phyloP scores from a whole-genome alignment of 306 rosid genomes.

The Vigna mungo region DNA sequence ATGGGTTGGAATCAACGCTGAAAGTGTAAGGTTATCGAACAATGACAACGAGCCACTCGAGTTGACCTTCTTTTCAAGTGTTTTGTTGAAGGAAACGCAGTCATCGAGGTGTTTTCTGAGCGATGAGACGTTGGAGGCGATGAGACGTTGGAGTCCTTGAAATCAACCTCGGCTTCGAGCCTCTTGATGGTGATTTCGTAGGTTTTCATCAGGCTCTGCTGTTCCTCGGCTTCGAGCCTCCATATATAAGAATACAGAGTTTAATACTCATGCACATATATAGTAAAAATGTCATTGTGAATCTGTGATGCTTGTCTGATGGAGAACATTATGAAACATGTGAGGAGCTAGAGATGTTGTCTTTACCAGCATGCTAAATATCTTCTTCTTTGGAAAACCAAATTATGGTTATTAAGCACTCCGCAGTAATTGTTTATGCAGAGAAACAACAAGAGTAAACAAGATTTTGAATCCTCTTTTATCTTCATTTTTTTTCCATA shows the following conservation, averaged over 20 bases:
- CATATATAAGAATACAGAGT: conserved; percentile 29
- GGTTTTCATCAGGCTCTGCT: conserved; percentile 84
- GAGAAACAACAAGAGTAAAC: background rate
- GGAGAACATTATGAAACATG: conserved; percentile 41
- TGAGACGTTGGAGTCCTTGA: conserved; percentile 37
- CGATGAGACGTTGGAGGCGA: no score
- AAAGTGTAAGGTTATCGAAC: conserved; percentile 57
- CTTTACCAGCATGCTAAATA: no score
- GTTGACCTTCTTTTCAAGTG: conserved; percentile 66
- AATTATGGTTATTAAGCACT: conserved; percentile 32
- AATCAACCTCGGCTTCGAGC: conserved; percentile 63
- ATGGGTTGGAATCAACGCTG: conserved; percentile 56
- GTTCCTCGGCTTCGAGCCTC: conserved; percentile 91
- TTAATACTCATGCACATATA: no score
- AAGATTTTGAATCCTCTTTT: background rate
- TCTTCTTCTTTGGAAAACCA: conserved; percentile 27
- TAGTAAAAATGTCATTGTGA: background rate
- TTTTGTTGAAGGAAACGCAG: conserved; percentile 47
- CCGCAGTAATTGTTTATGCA: conserved; percentile 11
- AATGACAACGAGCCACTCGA: conserved; percentile 69
- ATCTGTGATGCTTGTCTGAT: conserved; percentile 38
- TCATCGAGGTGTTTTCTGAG: conserved; percentile 57
- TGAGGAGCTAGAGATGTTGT: conserved; percentile 4
- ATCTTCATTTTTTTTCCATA: no score
- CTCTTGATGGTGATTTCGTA: conserved; percentile 81